Conservation (phyloP, 768 basidiomycete species). For the Phaeotremella skinneri region DNA sequence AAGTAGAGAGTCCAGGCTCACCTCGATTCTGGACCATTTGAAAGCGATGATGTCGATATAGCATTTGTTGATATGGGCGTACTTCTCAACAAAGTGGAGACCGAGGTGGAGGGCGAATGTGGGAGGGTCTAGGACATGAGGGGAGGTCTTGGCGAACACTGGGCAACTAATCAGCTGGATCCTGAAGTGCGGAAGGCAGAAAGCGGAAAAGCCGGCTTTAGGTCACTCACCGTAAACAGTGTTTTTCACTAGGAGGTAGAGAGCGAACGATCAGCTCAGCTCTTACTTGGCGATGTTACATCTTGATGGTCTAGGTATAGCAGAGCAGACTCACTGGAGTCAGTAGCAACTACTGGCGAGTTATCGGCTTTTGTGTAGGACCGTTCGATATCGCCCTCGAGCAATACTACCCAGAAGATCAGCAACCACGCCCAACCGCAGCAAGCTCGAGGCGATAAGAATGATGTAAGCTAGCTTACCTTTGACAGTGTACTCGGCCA, state of each 20-base stretch:
- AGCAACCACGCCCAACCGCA: background rate
- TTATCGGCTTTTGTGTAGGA: constrained; percentile 84
- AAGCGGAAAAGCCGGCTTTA: background rate
- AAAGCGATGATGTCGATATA: constrained; percentile 71
- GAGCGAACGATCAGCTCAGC: constrained; percentile 4
- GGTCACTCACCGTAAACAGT: constrained; percentile 48
- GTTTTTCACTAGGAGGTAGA: constrained; percentile 52
- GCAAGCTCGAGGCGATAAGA: background rate
- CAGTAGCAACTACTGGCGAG: constrained; percentile 75
- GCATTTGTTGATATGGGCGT: constrained; percentile 69
- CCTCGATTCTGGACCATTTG: constrained; percentile 75
- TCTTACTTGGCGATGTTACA: background rate
- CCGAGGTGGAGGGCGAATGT: constrained; percentile 84
- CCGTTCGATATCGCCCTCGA: constrained; percentile 78
- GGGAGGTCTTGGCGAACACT: constrained; percentile 79
- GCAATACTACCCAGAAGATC: constrained; percentile 54
- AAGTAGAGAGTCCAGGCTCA: too few relatives aligned
- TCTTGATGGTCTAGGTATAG: too few relatives aligned
- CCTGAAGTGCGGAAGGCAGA: constrained; percentile 56
- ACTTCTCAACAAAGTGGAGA: constrained; percentile 75
- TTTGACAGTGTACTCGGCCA: constrained; percentile 34
- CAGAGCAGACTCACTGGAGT: constrained; percentile 65
- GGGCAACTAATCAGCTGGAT: constrained; percentile 16
- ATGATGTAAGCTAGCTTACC: constrained; percentile 9
- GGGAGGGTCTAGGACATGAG: constrained; percentile 77